These are phyloP conservation scores for Nannizziopsis arthrosporioides DNA, from an alignment of 2,329 filamentous ascomycete genomes.

Conservation along the genomic window DNA sequence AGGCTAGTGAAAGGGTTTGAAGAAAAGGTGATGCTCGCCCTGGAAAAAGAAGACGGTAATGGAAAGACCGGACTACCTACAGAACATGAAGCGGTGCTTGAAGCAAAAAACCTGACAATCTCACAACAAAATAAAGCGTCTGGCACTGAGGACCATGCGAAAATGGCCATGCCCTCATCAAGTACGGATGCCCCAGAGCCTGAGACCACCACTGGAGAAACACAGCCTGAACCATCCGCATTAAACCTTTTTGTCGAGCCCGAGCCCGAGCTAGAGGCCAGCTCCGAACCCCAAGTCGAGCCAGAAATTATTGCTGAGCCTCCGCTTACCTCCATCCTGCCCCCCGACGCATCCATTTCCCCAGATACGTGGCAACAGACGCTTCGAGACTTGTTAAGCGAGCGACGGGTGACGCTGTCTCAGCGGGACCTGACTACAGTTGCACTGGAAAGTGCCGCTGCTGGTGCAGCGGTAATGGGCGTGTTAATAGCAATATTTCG, in stretches of 20 bases:
- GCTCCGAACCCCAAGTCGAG: neutral
- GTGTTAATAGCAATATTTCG: constrained; percentile 41
- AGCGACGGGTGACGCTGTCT: constrained; percentile 50
- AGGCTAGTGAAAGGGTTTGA: constrained; percentile 74
- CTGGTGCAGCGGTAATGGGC: constrained; percentile 52
- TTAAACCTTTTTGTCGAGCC: neutral
- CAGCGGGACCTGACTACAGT: constrained; percentile 62
- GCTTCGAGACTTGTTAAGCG: constrained; percentile 52
- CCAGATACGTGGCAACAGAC: constrained; percentile 40
- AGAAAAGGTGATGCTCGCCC: constrained; percentile 57
- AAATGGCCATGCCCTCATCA: constrained; percentile 8
- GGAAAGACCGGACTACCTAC: constrained; percentile 9
- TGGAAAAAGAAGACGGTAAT: constrained; percentile 51
- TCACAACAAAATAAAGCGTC: neutral
- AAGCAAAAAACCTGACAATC: neutral
- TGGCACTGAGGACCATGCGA: neutral
- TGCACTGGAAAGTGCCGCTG: constrained; percentile 54
- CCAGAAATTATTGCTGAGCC: constrained; percentile 14
- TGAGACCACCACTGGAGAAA: constrained; percentile 3
- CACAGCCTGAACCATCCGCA: constrained; percentile 4
- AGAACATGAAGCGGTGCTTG: constrained; percentile 7
- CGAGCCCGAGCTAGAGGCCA: neutral
- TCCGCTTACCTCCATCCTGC: constrained; percentile 19
- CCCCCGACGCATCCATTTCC: constrained; percentile 20
- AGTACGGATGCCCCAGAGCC: neutral